Percentiles rank a stretch among this genome's conserved stretches.
These are phyloP conservation scores for Strobilomyces dryophilus DNA, from an alignment of 768 basidiomycete species.

Conservation along the genomic window DNA sequence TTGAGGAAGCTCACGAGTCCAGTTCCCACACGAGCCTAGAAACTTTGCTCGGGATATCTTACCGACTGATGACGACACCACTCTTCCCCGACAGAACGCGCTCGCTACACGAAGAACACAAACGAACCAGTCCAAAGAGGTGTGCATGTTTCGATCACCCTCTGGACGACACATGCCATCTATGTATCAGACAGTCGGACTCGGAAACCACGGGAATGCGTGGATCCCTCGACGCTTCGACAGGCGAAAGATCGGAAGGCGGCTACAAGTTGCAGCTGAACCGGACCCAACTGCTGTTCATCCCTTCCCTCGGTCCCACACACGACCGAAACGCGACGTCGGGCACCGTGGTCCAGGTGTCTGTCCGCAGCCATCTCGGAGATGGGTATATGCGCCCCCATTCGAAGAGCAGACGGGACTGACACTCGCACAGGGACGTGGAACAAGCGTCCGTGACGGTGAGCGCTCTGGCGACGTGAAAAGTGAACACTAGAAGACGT, in stretches of 20 bases:
- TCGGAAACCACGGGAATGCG: neutral
- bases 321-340: neutral
- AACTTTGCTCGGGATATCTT: no score
- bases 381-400: constrained; percentile 18
- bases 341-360: constrained; percentile 25
- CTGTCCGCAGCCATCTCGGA: constrained; percentile 13
- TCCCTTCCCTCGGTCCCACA: constrained; percentile 8
- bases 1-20: no score
- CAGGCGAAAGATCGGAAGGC: neutral
- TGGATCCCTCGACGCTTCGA: neutral
- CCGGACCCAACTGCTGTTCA: constrained; percentile 24
- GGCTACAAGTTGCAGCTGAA: constrained; percentile 16
- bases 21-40: no score
- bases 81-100: neutral
- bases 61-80: no score
- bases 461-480: constrained; percentile 1
- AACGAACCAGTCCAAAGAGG: neutral
- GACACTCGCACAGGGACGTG: constrained; percentile 7
- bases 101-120: neutral
- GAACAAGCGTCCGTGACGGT: constrained; percentile 20
- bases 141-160: no score
- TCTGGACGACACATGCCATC: neutral
- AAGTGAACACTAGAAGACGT: neutral
- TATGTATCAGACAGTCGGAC: neutral
- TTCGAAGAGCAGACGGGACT: neutral